These are phyloP conservation scores for Conticribra weissflogii DNA, from an alignment of 108 stramenopile species.

Conservation along the genomic window DNA sequence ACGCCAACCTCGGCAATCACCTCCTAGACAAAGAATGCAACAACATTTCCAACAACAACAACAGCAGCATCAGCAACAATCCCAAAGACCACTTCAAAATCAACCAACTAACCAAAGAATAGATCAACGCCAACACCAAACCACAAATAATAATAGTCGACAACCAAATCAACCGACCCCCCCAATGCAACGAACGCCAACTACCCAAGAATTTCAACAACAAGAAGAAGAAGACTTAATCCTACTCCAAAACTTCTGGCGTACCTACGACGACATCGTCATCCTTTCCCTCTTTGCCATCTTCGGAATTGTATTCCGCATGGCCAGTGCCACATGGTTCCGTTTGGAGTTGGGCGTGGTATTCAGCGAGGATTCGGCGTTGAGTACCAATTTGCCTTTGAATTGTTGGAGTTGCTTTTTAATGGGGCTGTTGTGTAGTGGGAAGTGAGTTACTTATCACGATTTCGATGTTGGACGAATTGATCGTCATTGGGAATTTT, in stretches of 20 bases:
- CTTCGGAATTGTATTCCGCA: slow-evolving; percentile 74
- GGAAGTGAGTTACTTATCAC: slow-evolving; percentile 46
- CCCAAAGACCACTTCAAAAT: not conserved
- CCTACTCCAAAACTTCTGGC: slow-evolving; percentile 65
- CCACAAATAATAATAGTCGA: not conserved
- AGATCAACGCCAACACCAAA: not conserved
- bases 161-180: not conserved
- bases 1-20: too few species aligned
- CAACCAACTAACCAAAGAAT: too few species aligned
- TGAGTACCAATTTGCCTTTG: slow-evolving; percentile 78
- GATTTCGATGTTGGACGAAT: not conserved
- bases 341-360: slow-evolving; percentile 58
- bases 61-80: not conserved
- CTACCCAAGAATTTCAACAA: not conserved
- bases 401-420: slow-evolving; percentile 80
- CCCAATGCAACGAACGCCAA: not conserved
- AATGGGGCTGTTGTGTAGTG: slow-evolving; percentile 77
- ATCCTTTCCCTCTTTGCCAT: slow-evolving; percentile 76
- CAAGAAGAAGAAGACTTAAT: not conserved
- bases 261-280: slow-evolving; percentile 76
- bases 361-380: slow-evolving; percentile 63
- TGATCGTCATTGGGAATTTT: not conserved
- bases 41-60: not conserved
- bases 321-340: slow-evolving; percentile 71
- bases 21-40: not conserved